Evolutionary conservation across 106 monocot species (phyloP).

Genomic region (Dendrobium chrysotoxum): DNA sequence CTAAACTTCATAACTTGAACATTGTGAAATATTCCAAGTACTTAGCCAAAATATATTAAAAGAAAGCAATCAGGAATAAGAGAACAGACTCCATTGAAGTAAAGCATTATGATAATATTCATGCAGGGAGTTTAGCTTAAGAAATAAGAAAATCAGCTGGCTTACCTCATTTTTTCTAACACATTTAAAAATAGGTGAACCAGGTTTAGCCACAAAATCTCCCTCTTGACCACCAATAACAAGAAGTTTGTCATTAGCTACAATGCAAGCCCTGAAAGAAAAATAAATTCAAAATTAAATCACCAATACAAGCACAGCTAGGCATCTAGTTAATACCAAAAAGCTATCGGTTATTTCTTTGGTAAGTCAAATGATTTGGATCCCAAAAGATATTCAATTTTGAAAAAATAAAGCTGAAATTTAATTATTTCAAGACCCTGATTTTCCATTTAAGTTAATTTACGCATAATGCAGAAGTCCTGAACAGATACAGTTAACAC

Average conservation of each 20-base stretch:
- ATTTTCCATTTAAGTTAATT: too few species aligned
- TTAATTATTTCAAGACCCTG: too few species aligned
- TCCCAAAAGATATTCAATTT: not conserved
- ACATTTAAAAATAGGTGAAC: conserved; percentile 96
- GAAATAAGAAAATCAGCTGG: not conserved
- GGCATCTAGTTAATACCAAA: not conserved
- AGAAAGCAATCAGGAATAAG: not conserved
- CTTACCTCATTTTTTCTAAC: conserved; percentile 74
- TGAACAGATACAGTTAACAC: too few species aligned
- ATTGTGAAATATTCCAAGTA: not conserved
- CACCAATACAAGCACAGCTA: not conserved
- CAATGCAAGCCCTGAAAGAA: conserved; percentile 74
- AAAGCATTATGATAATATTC: not conserved
- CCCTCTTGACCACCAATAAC: conserved; percentile 98
- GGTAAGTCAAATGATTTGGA: not conserved
- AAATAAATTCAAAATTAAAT: not conserved
- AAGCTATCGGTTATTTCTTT: not conserved
- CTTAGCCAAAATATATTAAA: not conserved
- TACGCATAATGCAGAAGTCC: too few species aligned
- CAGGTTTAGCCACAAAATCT: conserved; percentile 93
- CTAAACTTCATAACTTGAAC: not conserved
- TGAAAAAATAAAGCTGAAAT: not conserved
- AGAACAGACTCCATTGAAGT: not conserved
- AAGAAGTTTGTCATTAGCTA: conserved; percentile 74
- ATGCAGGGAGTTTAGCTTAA: not conserved